These are phyloP conservation scores for Fusarium heterosporum DNA, from an alignment of 2,329 filamentous ascomycete genomes.

Conservation along the genomic window DNA sequence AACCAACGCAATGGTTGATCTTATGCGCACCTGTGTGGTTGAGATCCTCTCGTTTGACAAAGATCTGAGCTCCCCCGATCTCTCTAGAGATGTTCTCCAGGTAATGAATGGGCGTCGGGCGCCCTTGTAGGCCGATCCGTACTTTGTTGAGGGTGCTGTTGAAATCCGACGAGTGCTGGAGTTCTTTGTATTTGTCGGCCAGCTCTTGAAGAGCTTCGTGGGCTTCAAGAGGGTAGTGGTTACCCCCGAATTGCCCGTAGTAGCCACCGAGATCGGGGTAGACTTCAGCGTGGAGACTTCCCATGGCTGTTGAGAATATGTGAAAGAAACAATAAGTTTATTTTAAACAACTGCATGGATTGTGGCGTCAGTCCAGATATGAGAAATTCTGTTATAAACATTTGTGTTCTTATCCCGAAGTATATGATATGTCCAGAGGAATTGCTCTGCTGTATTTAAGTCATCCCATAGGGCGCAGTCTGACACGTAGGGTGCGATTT, in stretches of 20 bases:
- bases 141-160: conserved; percentile 1
- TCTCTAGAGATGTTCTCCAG: not conserved
- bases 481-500: not conserved
- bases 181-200: conserved; percentile 2
- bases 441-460: not conserved
- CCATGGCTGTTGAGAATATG: not conserved
- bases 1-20: conserved; percentile 20
- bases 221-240: conserved; percentile 5
- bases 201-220: conserved; percentile 3
- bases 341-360: not conserved
- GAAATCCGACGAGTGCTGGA: not conserved
- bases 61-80: conserved; percentile 1
- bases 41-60: conserved; percentile 8
- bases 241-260: conserved; percentile 10
- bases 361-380: not conserved
- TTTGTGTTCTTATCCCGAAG: no score
- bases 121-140: not conserved
- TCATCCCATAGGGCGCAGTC: not conserved
- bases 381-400: not conserved
- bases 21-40: conserved; percentile 18
- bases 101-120: conserved; percentile 8
- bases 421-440: not conserved
- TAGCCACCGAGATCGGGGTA: conserved; percentile 5
- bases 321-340: not conserved
- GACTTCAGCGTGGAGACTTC: not conserved